Percentiles rank a stretch among this genome's conserved stretches.
These are phyloP conservation scores for Eucalyptus guilfoylei DNA, from an alignment of 345 rosid genomes.

Conservation along the genomic window DNA sequence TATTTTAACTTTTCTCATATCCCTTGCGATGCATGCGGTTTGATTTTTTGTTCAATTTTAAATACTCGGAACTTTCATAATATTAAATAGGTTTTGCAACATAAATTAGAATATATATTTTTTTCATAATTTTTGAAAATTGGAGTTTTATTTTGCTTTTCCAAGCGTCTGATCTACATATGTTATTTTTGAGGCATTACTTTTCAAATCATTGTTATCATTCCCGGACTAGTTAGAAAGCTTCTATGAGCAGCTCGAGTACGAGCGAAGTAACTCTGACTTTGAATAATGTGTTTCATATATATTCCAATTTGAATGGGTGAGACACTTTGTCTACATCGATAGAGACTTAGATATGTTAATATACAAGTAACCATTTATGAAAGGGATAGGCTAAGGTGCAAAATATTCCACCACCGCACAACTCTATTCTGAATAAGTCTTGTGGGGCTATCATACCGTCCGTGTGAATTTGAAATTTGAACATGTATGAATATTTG, in stretches of 20 bases:
- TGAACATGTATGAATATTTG: background rate
- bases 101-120: no score
- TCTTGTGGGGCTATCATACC: background rate
- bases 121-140: no score
- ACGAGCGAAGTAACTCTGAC: background rate
- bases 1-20: no score
- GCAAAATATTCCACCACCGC: no score
- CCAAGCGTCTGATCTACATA: background rate
- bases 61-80: background rate
- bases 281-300: background rate
- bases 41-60: no score
- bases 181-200: background rate
- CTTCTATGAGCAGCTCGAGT: background rate
- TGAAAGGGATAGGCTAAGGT: background rate
- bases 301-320: background rate
- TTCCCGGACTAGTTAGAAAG: background rate
- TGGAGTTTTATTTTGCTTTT: background rate
- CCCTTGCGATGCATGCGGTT: background rate
- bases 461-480: background rate
- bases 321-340: background rate
- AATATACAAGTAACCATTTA: no score
- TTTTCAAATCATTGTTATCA: background rate
- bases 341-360: background rate
- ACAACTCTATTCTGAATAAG: background rate
- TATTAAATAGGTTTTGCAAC: background rate